These are phyloP conservation scores for Irineochytrium annulatum DNA, from an alignment of 192 early-diverging fungal species.

Conservation along the genomic window DNA sequence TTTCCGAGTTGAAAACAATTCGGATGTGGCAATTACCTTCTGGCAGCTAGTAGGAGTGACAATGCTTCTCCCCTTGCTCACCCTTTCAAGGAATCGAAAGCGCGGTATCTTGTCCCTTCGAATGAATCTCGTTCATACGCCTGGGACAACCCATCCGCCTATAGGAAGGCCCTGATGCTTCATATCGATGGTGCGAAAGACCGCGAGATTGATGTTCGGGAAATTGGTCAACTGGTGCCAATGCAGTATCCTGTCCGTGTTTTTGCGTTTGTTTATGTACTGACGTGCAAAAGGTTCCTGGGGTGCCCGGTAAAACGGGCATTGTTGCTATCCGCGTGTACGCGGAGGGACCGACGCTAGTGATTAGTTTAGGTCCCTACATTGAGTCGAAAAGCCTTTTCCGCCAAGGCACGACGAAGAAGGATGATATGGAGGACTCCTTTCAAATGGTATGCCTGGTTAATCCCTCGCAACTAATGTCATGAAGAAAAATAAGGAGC, in stretches of 20 bases:
- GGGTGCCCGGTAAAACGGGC: constrained; percentile 12
- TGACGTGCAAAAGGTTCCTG: not conserved
- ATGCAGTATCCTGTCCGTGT: constrained; percentile 69
- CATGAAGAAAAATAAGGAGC: constrained; percentile 31
- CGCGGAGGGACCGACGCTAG: constrained; percentile 40
- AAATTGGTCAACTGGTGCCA: constrained; percentile 84
- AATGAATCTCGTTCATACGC: constrained; percentile 70
- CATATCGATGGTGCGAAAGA: constrained; percentile 69
- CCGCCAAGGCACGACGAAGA: constrained; percentile 11
- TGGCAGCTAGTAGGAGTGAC: constrained; percentile 65
- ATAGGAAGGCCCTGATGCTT: constrained; percentile 70
- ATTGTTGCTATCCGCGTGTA: constrained; percentile 37
- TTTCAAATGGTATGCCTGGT: not conserved
- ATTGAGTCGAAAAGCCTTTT: constrained; percentile 28
- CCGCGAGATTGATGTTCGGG: constrained; percentile 77
- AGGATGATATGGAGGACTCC: not conserved
- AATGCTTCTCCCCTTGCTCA: not conserved
- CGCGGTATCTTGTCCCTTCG: constrained; percentile 45
- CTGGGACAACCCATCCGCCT: constrained; percentile 82
- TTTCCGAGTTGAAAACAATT: constrained; percentile 75
- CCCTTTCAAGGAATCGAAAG: constrained; percentile 30
- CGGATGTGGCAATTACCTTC: constrained; percentile 65
- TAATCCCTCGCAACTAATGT: not conserved
- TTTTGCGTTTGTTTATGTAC: not conserved
- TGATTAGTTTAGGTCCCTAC: constrained; percentile 31